A percentile compares a stretch with the other conserved stretches of the same genome.
These are phyloP conservation scores for Pythium angustatum DNA, from an alignment of 352 stramenopile species.

Conservation along the genomic window DNA sequence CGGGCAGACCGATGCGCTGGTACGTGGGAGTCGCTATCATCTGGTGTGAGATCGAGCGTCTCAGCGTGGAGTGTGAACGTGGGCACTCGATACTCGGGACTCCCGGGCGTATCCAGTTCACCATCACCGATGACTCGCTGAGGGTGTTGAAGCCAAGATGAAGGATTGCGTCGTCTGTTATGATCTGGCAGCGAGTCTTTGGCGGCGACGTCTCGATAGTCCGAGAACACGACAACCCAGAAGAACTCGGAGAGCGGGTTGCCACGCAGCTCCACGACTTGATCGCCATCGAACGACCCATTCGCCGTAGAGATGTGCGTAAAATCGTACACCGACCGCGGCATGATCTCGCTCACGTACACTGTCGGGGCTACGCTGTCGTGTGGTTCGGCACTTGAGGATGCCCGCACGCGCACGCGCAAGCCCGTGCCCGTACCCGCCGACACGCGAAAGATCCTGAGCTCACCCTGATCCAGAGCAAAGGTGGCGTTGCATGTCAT, in stretches of 20 bases:
- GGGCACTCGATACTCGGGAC: no score
- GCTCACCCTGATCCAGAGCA: conserved; percentile 43
- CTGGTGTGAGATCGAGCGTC: not conserved
- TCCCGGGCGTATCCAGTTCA: no score
- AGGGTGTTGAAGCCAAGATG: not conserved
- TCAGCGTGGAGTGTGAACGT: not conserved
- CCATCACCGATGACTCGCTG: no score
- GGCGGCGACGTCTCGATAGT: conserved; percentile 44
- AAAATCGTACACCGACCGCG: conserved; percentile 78
- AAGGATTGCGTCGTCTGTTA: no score
- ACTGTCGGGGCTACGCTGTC: conserved; percentile 40
- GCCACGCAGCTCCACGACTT: conserved; percentile 45
- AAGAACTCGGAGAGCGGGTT: conserved; percentile 63
- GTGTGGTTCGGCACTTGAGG: not conserved
- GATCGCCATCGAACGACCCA: conserved; percentile 30
- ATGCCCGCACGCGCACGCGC: conserved; percentile 25
- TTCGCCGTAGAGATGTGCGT: conserved; percentile 51
- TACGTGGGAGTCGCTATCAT: not conserved
- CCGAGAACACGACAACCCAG: conserved; percentile 74
- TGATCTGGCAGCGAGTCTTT: no score
- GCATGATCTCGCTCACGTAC: conserved; percentile 71
- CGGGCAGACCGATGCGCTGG: not conserved
- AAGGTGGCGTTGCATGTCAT: conserved; percentile 49
- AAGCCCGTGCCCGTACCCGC: conserved; percentile 60
- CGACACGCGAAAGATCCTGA: conserved; percentile 68